Evolutionary conservation across 1,284 basidiomycete species (phyloP), one percentile per base, ranked within the genome.

Genomic region (Sporisorium graminicola): DNA sequence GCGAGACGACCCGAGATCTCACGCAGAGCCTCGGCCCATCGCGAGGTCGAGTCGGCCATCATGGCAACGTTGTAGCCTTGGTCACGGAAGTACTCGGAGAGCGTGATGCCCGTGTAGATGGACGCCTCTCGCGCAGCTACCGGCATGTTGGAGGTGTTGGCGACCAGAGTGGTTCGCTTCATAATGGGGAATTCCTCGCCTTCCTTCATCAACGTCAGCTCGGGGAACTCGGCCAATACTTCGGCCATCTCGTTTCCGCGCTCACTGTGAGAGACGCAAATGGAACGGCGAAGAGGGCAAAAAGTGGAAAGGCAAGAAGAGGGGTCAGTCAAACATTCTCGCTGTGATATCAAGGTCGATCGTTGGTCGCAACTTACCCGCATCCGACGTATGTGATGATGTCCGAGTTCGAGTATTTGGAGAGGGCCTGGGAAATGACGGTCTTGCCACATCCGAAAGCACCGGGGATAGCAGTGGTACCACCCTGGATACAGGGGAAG

Each of bases 141-240:
- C 80, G 97, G 97, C 97, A 99, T 99, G 89, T 99, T 99, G 65
- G 96, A 98, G 2, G 97, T 99, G 87, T 99, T 99, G 80, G 97
- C 97, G 69, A 99, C 96, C 37, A 99, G 91, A 3, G 96, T 95
- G 1, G 97, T 99, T 74, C 97, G 95, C 88, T 99, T 99, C 97
- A 99, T 99, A 89, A 99, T 99, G 43, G 97, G 97, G 87, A 98
- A 96, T 90, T 98, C 92, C 65, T 94, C 93, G 66, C 89, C 89
- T 81, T 94, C 91, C 66, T 94, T 88, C 69, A 94, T 94, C 90
- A 98, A 93, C 2, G 93, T 94, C 51, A 99, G 89, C 87, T 95
- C 89, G 60, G 97, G 97, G 91, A 99, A 98, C 91, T 97, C 87
- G 47, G 94, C 94, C 86, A 97, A 88, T 24, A 98, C 96, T 89